phyloP scores from a whole-genome alignment of 176 grass and related monocot genomes.

The Alloteropsis semialata region DNA sequence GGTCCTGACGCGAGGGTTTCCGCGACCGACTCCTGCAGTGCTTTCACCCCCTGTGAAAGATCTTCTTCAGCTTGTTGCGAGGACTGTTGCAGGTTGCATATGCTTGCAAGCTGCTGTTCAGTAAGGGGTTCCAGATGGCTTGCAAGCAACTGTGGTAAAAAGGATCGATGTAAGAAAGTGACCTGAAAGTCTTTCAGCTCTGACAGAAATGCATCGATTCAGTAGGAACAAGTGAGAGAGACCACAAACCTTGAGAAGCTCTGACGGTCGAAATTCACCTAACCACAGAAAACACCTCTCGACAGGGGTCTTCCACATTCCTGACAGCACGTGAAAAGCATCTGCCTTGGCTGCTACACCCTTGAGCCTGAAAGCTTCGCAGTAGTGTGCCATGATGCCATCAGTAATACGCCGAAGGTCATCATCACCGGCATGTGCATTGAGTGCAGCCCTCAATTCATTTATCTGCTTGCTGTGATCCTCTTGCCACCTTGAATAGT shows the following conservation, averaged over 20 bases:
- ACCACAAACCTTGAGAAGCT: constrained; percentile 48
- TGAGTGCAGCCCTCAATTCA: constrained; percentile 47
- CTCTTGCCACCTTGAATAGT: constrained; percentile 45
- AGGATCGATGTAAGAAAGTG: background rate
- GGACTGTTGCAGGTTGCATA: constrained; percentile 38
- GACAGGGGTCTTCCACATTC: constrained; percentile 59
- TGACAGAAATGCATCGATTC: background rate
- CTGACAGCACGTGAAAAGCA: constrained; percentile 51
- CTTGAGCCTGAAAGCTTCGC: constrained; percentile 56
- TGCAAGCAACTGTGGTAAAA: constrained; percentile 40
- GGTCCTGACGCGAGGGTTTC: constrained; percentile 38
- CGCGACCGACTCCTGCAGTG: constrained; percentile 33
- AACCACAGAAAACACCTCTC: constrained; percentile 68
- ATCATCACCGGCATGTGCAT: constrained; percentile 35
- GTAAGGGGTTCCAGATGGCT: constrained; percentile 56
- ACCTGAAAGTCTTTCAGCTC: background rate
- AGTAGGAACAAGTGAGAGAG: background rate
- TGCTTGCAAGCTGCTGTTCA: constrained; percentile 47
- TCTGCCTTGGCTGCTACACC: constrained; percentile 50
- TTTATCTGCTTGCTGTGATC: constrained; percentile 31
- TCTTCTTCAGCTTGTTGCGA: constrained; percentile 40
- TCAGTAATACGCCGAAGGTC: constrained; percentile 42
- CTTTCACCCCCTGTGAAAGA: constrained; percentile 38
- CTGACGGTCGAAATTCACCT: constrained; percentile 53
- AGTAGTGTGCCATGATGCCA: constrained; percentile 34